A percentile compares a stretch with the other conserved stretches of the same genome.
phyloP scores from a whole-genome alignment of 2,329 filamentous ascomycete species.

The Didymella exigua region DNA sequence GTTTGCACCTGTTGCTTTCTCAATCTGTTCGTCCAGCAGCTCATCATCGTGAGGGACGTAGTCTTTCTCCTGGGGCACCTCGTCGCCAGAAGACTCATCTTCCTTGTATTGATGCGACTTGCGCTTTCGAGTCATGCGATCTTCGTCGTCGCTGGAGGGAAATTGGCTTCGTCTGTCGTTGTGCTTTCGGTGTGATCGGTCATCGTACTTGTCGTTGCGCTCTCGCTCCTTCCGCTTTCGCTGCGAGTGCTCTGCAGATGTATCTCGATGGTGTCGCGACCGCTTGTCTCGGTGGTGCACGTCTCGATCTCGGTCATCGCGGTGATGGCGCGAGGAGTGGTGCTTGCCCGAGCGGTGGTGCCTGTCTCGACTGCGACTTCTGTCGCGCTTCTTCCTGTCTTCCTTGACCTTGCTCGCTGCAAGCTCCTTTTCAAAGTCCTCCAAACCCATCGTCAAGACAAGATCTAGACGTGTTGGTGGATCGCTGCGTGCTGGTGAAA shows the following conservation, averaged over 20 bases:
- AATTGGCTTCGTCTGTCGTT: constrained; percentile 32
- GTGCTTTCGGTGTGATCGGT: constrained; percentile 44
- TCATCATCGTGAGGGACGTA: constrained; percentile 51
- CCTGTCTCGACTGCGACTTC: constrained; percentile 50
- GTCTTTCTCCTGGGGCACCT: constrained; percentile 52
- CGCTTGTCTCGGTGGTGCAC: constrained; percentile 67
- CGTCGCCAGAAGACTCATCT: constrained; percentile 38
- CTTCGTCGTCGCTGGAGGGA: constrained; percentile 44
- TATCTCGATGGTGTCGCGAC: constrained; percentile 60
- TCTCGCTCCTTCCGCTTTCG: constrained; percentile 51
- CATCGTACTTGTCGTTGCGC: constrained; percentile 48
- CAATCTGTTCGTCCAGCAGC: constrained; percentile 51
- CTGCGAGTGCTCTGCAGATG: constrained; percentile 47
- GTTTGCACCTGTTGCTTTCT: constrained; percentile 44
- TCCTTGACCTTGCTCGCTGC: constrained; percentile 68
- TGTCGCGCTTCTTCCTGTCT: constrained; percentile 53
- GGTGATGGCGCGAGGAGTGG: constrained; percentile 51
- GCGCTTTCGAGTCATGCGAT: constrained; percentile 40
- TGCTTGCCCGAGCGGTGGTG: constrained; percentile 48
- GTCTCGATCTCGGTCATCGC: constrained; percentile 56
- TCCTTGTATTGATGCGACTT: constrained; percentile 44
- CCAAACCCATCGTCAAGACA: constrained; percentile 59
- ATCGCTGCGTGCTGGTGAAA: constrained; percentile 60
- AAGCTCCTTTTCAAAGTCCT: constrained; percentile 79
- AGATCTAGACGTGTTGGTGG: neutral